Base-by-base conservation (phyloP, 805 yeast species). In the Kluyveromyces siamensis region DNA sequence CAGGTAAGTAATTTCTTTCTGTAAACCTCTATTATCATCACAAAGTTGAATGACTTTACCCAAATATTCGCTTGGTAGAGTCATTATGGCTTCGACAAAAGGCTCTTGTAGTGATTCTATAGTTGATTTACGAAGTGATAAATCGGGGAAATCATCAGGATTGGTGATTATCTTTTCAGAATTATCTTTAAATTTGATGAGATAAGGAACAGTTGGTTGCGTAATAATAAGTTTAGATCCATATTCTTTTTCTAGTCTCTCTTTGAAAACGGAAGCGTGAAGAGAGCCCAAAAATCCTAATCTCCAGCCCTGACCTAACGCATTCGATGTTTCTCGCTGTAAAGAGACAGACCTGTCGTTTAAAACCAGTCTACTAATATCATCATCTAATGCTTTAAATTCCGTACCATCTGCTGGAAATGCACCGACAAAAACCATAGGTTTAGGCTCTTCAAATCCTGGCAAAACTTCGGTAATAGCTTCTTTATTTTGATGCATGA, bases 391-490 rank as follows among this genome's bases (percentile, higher is more conserved):
- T 27, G 78, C 83, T 52, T 86, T 85, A 65, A 91, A 91, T 58
- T 91, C 96, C 0, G 84, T 76, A 5, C 96, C 96, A 59, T 91
- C 96, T 0, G 96, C 93, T 0, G 99, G 98, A 58, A 88, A 91
- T 0, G 98, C 99, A 13, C 98, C 98, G 44, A 91, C 95, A 64
- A 91, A 93, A 8, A 91, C 98, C 98, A 93, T 93, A 1, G 98
- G 96, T 65, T 93, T 90, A 1, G 95, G 90, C 58, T 88, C 96
- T 66, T 90, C 97, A 65, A 91, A 93, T 1, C 98, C 98, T 1
- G 95, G 96, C 25, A 91, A 72, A 1, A 96, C 83, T 53, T 82
- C 87, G 2, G 85, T 81, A 39, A 73, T 74, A n/a, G 52, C 44
- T 35, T 73, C 74, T 19, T 66, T 61, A 5, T 84, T 84, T 11